Conservation (phyloP, 2,329 filamentous ascomycete genomes). For the Orbilia quercus region DNA sequence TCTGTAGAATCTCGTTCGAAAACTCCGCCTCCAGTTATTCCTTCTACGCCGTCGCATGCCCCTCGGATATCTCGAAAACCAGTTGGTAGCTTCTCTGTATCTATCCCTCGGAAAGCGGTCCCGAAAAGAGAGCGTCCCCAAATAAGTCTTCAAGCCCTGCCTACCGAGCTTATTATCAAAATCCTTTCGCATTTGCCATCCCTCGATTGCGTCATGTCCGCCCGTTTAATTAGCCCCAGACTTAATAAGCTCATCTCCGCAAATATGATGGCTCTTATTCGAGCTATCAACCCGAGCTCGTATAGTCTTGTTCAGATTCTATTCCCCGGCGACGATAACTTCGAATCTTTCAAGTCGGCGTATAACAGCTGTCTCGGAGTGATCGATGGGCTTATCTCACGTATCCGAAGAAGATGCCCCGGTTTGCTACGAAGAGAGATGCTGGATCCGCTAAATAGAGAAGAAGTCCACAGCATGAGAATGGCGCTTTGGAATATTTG, state of each 20-base stretch:
- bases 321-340: constrained; percentile 48
- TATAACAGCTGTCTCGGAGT: constrained; percentile 53
- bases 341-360: constrained; percentile 49
- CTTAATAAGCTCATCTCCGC: constrained; percentile 43
- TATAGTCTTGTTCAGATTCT: constrained; percentile 46
- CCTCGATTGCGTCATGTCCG: constrained; percentile 46
- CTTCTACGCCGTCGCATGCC: constrained; percentile 27
- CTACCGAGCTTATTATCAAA: constrained; percentile 42
- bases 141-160: constrained; percentile 35
- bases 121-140: constrained; percentile 22
- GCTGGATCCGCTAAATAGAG: constrained; percentile 42
- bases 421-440: constrained; percentile 46
- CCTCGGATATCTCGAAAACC: constrained; percentile 43
- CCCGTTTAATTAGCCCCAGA: constrained; percentile 26
- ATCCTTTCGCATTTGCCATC: constrained; percentile 47
- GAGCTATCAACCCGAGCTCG: constrained; percentile 41
- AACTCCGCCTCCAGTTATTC: constrained; percentile 33
- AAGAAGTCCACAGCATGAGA: constrained; percentile 46
- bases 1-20: constrained; percentile 52
- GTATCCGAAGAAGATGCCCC: constrained; percentile 45
- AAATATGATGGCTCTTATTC: constrained; percentile 37
- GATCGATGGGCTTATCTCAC: constrained; percentile 49
- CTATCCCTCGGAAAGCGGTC: constrained; percentile 46
- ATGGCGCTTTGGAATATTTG: constrained; percentile 55
- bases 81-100: constrained; percentile 20